phyloP scores from a whole-genome alignment of 2,329 filamentous ascomycete species.

The Byssothecium circinans region DNA sequence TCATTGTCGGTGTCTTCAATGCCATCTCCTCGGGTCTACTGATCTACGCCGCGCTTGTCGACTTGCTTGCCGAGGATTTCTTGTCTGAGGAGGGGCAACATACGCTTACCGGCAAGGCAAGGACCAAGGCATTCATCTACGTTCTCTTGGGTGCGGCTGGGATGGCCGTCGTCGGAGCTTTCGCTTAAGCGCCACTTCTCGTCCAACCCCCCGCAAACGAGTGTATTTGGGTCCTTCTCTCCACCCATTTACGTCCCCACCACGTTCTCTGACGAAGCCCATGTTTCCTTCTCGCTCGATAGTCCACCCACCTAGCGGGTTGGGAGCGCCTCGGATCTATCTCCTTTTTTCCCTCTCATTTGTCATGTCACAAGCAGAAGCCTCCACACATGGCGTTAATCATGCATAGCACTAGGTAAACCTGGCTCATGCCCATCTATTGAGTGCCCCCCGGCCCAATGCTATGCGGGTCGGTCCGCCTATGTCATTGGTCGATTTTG shows the following conservation, averaged over 20 bases:
- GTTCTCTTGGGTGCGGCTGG: conserved; percentile 43
- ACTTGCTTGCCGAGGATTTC: conserved; percentile 67
- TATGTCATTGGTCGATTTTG: not conserved
- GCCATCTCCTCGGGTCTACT: conserved; percentile 65
- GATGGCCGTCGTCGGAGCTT: conserved; percentile 43
- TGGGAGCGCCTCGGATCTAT: not conserved
- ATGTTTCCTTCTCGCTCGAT: not conserved
- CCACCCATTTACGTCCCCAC: not conserved
- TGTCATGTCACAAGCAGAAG: conserved; percentile 2
- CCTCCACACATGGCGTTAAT: not conserved
- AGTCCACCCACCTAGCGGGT: not conserved
- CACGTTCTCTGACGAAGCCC: conserved; percentile 2
- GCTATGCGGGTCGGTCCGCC: conserved; percentile 1
- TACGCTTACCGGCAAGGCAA: conserved; percentile 56
- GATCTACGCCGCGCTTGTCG: conserved; percentile 65
- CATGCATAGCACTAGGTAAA: not conserved
- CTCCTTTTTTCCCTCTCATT: conserved; percentile 7
- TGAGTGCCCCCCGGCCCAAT: conserved; percentile 7
- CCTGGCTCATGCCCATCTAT: not conserved
- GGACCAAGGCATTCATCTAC: conserved; percentile 55
- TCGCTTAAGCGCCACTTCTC: conserved; percentile 26
- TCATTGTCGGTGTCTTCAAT: conserved; percentile 67
- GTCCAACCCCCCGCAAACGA: not conserved
- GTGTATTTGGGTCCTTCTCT: not conserved
- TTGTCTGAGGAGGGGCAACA: conserved; percentile 53